Percentiles rank a stretch among this genome's conserved stretches.
These are phyloP conservation scores for Annulohypoxylon truncatum DNA, from an alignment of 2,329 filamentous ascomycete genomes.

Conservation along the genomic window DNA sequence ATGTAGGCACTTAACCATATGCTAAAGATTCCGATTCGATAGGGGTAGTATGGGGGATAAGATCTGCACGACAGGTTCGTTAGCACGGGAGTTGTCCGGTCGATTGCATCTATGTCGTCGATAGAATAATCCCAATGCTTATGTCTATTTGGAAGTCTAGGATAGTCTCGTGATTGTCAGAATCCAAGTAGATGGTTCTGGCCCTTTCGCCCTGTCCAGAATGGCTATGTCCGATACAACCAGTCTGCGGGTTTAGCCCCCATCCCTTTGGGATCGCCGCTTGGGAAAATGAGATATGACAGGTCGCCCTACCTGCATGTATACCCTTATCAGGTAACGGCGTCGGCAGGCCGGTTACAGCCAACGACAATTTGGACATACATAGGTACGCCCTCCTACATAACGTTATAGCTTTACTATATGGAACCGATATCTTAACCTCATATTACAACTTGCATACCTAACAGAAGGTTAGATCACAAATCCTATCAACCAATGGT, in stretches of 20 bases:
- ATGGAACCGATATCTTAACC: background rate
- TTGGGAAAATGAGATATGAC: slow-evolving; percentile 9
- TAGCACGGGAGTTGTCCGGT: background rate
- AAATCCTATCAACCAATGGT: background rate
- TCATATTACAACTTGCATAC: background rate
- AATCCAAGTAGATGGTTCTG: background rate
- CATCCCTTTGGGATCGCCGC: background rate
- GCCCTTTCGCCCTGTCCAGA: background rate
- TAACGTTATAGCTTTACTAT: background rate
- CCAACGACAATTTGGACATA: background rate
- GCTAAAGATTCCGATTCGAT: background rate
- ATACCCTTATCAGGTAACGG: background rate
- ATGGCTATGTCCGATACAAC: background rate
- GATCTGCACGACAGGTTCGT: background rate
- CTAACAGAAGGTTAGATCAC: background rate
- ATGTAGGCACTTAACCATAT: background rate
- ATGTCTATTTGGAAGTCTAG: background rate
- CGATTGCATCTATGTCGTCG: background rate
- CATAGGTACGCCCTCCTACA: background rate
- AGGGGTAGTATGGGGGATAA: background rate
- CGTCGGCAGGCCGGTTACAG: slow-evolving; percentile 1
- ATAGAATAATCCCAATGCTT: background rate
- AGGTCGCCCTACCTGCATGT: background rate
- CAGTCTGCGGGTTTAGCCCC: background rate
- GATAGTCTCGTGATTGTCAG: background rate